phyloP scores from a whole-genome alignment of 495 filamentous ascomycete species.

The Xylaria sp. region DNA sequence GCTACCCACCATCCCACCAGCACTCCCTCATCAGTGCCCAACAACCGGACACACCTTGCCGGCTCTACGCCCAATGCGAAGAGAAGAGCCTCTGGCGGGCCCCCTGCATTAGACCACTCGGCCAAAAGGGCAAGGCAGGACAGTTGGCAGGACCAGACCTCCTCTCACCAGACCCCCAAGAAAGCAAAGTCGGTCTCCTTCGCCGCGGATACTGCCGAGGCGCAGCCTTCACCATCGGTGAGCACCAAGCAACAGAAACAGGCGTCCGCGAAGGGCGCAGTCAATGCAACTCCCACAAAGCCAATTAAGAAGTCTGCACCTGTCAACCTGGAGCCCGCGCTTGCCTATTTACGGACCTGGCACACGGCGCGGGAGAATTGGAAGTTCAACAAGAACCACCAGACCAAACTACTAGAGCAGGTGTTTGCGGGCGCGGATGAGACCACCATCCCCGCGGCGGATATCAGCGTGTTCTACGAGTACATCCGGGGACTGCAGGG shows the following conservation, averaged over 20 bases:
- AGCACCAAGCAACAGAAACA: conserved; percentile 41
- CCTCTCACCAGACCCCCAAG: conserved; percentile 43
- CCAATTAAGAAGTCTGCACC: conserved; percentile 47
- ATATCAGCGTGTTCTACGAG: conserved; percentile 67
- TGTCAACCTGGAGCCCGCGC: conserved; percentile 62
- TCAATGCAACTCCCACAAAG: conserved; percentile 30
- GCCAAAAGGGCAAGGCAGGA: conserved; percentile 41
- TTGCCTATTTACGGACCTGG: conserved; percentile 77
- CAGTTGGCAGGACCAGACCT: conserved; percentile 31
- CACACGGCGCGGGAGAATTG: conserved; percentile 68
- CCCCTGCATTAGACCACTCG: conserved; percentile 43
- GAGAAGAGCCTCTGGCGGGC: conserved; percentile 41
- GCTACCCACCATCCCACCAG: conserved; percentile 36
- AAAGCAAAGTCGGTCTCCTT: conserved; percentile 79
- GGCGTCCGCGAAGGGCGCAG: conserved; percentile 42
- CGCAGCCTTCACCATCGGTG: conserved; percentile 34
- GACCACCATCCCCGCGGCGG: conserved; percentile 65
- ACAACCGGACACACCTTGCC: conserved; percentile 37
- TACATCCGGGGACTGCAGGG: conserved; percentile 80
- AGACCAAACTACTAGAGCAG: conserved; percentile 82
- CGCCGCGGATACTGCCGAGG: conserved; percentile 70
- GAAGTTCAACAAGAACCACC: conserved; percentile 94
- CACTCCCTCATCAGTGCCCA: conserved; percentile 37
- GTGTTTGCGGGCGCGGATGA: conserved; percentile 70
- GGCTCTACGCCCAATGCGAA: conserved; percentile 36